phyloP scores from a whole-genome alignment of 176 grass and related monocot genomes.

The Eragrostis curvula region DNA sequence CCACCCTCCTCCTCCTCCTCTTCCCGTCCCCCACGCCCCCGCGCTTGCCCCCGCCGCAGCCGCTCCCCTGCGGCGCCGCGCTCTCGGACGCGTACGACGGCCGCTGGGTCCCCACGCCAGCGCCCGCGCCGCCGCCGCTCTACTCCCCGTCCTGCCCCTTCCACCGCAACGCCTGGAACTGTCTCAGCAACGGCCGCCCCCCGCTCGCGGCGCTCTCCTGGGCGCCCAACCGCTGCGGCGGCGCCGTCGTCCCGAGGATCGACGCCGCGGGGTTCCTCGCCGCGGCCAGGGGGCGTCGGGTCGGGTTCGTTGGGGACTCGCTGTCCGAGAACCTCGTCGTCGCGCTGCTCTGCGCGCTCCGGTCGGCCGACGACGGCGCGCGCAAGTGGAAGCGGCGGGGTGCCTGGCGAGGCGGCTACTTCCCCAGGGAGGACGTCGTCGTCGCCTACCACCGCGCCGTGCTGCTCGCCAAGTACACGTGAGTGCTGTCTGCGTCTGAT shows the following conservation, averaged over 20 bases:
- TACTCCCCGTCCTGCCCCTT: slow-evolving; percentile 77
- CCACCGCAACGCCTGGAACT: slow-evolving; percentile 96
- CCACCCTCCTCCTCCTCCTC: slow-evolving; percentile 37
- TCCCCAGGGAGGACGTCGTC: slow-evolving; percentile 70
- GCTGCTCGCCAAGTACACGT: slow-evolving; percentile 89
- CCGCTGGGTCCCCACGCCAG: slow-evolving; percentile 51
- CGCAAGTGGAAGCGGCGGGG: slow-evolving; percentile 92
- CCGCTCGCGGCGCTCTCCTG: slow-evolving; percentile 65
- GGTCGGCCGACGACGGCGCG: slow-evolving; percentile 61
- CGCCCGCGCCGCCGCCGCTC: slow-evolving; percentile 38
- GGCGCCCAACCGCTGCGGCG: slow-evolving; percentile 74
- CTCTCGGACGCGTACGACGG: slow-evolving; percentile 64
- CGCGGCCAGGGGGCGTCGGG: slow-evolving; percentile 49
- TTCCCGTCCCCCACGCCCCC: slow-evolving; percentile 5
- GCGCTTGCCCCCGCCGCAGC: background rate
- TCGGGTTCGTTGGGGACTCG: slow-evolving; percentile 80
- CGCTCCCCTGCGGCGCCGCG: slow-evolving; percentile 66
- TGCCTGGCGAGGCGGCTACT: slow-evolving; percentile 88
- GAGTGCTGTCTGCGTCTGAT: slow-evolving; percentile 9
- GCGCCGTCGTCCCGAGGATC: slow-evolving; percentile 58
- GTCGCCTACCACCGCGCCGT: slow-evolving; percentile 92
- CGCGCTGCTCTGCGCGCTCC: slow-evolving; percentile 75
- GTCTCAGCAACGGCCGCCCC: slow-evolving; percentile 66
- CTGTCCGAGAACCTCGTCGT: slow-evolving; percentile 90
- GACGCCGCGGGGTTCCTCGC: slow-evolving; percentile 64